A percentile compares a stretch with the other conserved stretches of the same genome.
Conservation (phyloP, 192 early-diverging fungal genomes). For the Backusella psychrophila region DNA sequence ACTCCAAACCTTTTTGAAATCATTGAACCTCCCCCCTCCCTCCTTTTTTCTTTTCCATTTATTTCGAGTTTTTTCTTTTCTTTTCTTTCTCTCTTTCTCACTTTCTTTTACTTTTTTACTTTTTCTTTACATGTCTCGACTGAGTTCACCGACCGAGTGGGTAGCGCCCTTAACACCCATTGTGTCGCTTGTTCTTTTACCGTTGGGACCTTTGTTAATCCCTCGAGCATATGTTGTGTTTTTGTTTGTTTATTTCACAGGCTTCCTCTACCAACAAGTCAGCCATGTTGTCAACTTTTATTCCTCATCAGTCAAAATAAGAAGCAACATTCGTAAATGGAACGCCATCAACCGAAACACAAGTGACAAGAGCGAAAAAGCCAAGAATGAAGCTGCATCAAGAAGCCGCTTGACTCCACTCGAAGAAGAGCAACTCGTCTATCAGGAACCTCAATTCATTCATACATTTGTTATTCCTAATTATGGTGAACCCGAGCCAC, state of each 20-base stretch:
- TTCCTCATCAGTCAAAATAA: slow-evolving; percentile 39
- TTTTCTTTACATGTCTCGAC: slow-evolving; percentile 5
- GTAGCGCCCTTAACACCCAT: slow-evolving; percentile 42
- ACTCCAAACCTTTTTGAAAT: neutral
- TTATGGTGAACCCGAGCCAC: slow-evolving; percentile 63
- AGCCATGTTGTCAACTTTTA: slow-evolving; percentile 51
- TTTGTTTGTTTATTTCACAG: slow-evolving; percentile 42
- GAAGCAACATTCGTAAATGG: slow-evolving; percentile 39
- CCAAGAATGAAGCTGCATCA: neutral
- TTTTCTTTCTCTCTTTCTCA: neutral
- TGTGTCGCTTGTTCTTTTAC: slow-evolving; percentile 31
- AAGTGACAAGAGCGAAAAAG: neutral
- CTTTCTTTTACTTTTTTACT: neutral
- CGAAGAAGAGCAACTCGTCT: neutral
- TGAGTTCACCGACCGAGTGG: slow-evolving; percentile 37
- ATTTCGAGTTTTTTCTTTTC: neutral
- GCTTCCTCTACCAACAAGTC: slow-evolving; percentile 41
- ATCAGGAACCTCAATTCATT: slow-evolving; percentile 25
- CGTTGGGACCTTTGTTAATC: slow-evolving; percentile 43
- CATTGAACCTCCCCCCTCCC: neutral
- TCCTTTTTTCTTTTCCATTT: neutral
- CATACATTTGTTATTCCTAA: slow-evolving; percentile 71
- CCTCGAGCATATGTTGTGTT: slow-evolving; percentile 42
- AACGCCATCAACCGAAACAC: slow-evolving; percentile 8
- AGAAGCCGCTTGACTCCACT: neutral